Percentiles rank a stretch among this genome's conserved stretches.
These are phyloP conservation scores for Hypoxylon lenormandii DNA, from an alignment of 495 filamentous ascomycete species.

Conservation along the genomic window DNA sequence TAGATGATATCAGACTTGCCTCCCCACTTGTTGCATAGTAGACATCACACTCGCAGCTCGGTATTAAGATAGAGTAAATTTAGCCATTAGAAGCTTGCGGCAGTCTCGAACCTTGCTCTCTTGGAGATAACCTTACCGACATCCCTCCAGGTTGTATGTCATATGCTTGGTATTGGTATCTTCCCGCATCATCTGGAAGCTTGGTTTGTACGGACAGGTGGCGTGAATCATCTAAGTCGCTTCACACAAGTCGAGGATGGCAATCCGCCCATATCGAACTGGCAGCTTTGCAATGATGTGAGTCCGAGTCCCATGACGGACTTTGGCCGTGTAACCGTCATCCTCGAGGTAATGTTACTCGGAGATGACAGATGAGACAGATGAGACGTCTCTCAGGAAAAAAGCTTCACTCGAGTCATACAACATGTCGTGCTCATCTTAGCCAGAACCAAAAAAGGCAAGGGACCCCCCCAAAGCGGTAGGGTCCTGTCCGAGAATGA, in stretches of 20 bases:
- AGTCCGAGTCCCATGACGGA: constrained; percentile 23
- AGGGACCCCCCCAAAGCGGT: constrained; percentile 39
- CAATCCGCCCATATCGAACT: background rate
- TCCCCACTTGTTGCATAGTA: background rate
- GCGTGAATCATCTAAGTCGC: constrained; percentile 7
- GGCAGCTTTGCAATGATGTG: constrained; percentile 25
- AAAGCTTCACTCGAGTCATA: constrained; percentile 35
- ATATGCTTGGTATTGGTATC: constrained; percentile 12
- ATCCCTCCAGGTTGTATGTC: background rate
- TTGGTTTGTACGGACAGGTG: constrained; percentile 13
- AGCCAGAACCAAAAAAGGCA: constrained; percentile 40
- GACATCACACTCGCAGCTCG: background rate
- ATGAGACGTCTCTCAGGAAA: constrained; percentile 35
- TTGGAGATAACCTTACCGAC: background rate
- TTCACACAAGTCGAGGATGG: background rate
- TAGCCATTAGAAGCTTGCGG: background rate
- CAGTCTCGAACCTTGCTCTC: background rate
- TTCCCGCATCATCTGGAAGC: constrained; percentile 5
- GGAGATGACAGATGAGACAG: constrained; percentile 47
- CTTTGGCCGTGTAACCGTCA: constrained; percentile 25
- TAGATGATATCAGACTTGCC: background rate
- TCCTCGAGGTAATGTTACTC: constrained; percentile 43
- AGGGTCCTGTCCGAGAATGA: constrained; percentile 46
- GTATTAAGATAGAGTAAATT: background rate
- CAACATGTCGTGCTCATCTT: constrained; percentile 38